Conservation (phyloP, 2,329 filamentous ascomycete genomes). For the Cryphonectria radicalis region DNA sequence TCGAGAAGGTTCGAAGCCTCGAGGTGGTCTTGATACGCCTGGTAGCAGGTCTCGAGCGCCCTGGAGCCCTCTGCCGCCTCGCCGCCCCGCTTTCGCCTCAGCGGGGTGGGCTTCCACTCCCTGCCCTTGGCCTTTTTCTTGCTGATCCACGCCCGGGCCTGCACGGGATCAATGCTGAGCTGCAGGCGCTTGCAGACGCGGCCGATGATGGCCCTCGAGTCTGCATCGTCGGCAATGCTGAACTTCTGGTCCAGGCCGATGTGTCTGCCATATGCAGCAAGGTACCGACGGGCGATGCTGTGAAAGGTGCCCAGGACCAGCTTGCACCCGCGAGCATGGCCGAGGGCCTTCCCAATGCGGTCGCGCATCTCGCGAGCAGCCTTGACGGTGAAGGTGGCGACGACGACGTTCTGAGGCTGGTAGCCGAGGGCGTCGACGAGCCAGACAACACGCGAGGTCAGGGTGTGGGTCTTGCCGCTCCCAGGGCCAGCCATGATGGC, state of each 20-base stretch:
- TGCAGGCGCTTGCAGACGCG: conserved; percentile 79
- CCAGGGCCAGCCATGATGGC: conserved; percentile 71
- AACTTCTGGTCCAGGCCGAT: conserved; percentile 85
- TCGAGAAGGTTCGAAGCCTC: conserved; percentile 81
- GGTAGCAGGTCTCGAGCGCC: conserved; percentile 70
- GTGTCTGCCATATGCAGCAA: conserved; percentile 80
- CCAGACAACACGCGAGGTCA: conserved; percentile 91
- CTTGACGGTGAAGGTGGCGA: conserved; percentile 97
- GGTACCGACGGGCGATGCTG: conserved; percentile 84
- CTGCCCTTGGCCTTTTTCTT: conserved; percentile 64
- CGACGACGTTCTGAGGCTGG: conserved; percentile 84
- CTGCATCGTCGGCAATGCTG: conserved; percentile 84
- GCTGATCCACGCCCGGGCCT: conserved; percentile 77
- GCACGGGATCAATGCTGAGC: conserved; percentile 69
- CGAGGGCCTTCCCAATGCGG: conserved; percentile 80
- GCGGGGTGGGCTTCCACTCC: conserved; percentile 37
- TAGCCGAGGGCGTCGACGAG: conserved; percentile 74
- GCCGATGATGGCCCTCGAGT: conserved; percentile 78
- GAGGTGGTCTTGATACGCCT: conserved; percentile 78
- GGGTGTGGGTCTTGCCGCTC: conserved; percentile 91
- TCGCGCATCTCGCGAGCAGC: conserved; percentile 92
- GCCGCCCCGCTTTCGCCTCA: conserved; percentile 45
- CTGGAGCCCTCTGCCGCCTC: conserved; percentile 41
- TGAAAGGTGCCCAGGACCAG: conserved; percentile 93
- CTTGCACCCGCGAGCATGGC: conserved; percentile 72